phyloP scores from a whole-genome alignment of 1,139 yeast genomes.

The Blastobotrys petasosporus region DNA sequence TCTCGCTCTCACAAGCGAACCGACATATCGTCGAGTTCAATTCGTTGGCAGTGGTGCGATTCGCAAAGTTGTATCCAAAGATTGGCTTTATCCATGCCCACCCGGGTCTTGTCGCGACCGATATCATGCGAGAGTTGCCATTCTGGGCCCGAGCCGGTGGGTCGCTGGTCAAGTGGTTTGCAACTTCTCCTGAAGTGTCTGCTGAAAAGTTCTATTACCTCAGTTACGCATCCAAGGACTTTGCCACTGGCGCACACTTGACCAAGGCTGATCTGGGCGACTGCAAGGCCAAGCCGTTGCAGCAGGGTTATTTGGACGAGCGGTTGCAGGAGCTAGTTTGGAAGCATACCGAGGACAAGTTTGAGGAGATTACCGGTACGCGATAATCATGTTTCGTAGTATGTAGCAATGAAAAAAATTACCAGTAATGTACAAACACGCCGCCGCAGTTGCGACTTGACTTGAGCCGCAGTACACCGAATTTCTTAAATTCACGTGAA shows the following conservation, averaged over 20 bases:
- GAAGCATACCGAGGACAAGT: constrained; percentile 25
- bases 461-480: too few relatives aligned
- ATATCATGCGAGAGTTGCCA: constrained; percentile 18
- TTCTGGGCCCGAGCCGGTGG: neutral
- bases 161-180: constrained; percentile 6
- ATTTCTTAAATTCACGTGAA: too few relatives aligned
- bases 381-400: too few relatives aligned
- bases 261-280: constrained; percentile 17
- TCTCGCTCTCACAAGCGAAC: constrained; percentile 11
- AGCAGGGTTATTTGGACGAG: constrained; percentile 17
- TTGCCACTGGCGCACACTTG: constrained; percentile 21
- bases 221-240: constrained; percentile 21
- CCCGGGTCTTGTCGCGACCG: constrained; percentile 30
- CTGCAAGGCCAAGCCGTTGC: constrained; percentile 13
- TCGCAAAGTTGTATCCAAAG: constrained; percentile 26
- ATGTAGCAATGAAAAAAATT: too few relatives aligned
- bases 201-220: constrained; percentile 25
- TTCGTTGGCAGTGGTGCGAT: constrained; percentile 22
- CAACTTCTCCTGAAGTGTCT: constrained; percentile 16
- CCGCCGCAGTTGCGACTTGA: too few relatives aligned
- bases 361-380: constrained; percentile 3
- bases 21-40: constrained; percentile 18
- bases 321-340: constrained; percentile 27
- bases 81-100: constrained; percentile 26
- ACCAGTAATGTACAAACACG: too few relatives aligned